Evolutionary conservation across 495 filamentous ascomycete genomes (phyloP), one percentile per base, ranked within the genome.

Genomic region (Xylaria palmicola): DNA sequence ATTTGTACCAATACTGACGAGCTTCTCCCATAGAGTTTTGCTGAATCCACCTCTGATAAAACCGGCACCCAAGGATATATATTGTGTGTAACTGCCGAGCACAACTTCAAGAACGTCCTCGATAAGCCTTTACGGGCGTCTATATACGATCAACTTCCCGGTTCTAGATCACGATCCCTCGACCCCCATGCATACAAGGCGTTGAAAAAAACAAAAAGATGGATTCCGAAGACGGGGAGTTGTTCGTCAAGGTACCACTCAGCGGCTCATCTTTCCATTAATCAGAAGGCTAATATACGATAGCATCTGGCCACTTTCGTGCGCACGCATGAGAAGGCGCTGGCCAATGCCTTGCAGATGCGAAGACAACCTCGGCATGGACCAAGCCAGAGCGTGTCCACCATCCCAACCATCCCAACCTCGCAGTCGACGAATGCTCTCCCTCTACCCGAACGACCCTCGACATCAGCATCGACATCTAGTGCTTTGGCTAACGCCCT

Each of bases 241-340:
- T 88, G 74, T 96, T 93, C 78, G 83, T 94, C 66, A 96, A 92
- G 83, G 90, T 91, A 79, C 47, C 79, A 60, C 29, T 34, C 0
- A 12, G 9, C 22, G 40, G 37, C 56, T 3, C 6, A 24, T 41
- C 41, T 29, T 29, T 10, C 29, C 50, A 13, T 32, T 15, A 17
- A 43, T 53, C 52, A 19, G 12, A 20, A 59, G 34, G 49, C 62
- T 27, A 48, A 51, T 37, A 40, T 65, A 67, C 36, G 68, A 70
- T 60, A 97, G 93, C 94, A 94, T 78, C 84, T 98, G 63, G 92
- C 93, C 64, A 88, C 87, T 73, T 98, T 96, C 77, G 92, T 98
- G 72, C 90, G 93, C 57, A 96, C 92, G 34, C 91, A 98, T 77
- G 94, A 98, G 74, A 96, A 95, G 77, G 94, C 92, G 26, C 85